These are phyloP conservation scores for Hypoxylon intermedium DNA, from an alignment of 495 filamentous ascomycete genomes.

Conservation along the genomic window DNA sequence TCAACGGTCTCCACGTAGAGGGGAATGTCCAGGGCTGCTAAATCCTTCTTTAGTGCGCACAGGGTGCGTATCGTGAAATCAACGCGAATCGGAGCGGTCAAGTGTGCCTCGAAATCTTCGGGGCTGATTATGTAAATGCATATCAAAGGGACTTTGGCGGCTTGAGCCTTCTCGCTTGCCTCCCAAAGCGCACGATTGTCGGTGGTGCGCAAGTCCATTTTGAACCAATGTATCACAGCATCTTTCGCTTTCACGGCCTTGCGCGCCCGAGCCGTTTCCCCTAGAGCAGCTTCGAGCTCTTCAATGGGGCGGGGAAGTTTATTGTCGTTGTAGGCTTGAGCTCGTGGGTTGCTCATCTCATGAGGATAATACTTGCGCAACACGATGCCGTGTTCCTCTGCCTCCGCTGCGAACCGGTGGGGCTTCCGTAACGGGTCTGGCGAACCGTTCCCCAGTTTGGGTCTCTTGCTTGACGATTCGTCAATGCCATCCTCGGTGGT, in stretches of 20 bases:
- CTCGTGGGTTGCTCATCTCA: conserved; percentile 82
- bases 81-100: conserved; percentile 73
- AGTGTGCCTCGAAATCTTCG: conserved; percentile 84
- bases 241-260: conserved; percentile 56
- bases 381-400: conserved; percentile 73
- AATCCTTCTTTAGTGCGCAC: conserved; percentile 66
- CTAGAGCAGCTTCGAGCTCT: conserved; percentile 59
- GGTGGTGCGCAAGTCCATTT: conserved; percentile 73
- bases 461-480: conserved; percentile 34
- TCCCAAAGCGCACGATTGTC: conserved; percentile 78
- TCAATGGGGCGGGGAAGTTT: conserved; percentile 75
- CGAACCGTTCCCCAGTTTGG: conserved; percentile 21
- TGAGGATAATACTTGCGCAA: conserved; percentile 82
- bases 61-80: conserved; percentile 81
- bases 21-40: conserved; percentile 77
- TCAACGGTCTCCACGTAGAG: conserved; percentile 76
- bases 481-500: conserved; percentile 9
- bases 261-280: conserved; percentile 57
- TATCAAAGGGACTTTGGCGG: conserved; percentile 71
- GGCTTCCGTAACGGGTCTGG: conserved; percentile 46
- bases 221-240: conserved; percentile 91
- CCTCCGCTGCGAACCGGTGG: conserved; percentile 52
- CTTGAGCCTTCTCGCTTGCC: conserved; percentile 71
- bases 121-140: conserved; percentile 82
- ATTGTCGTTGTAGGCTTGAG: conserved; percentile 70